These are phyloP conservation scores for Hordeum pubiflorum DNA, from an alignment of 202 grass and related monocot genomes.

Conservation along the genomic window DNA sequence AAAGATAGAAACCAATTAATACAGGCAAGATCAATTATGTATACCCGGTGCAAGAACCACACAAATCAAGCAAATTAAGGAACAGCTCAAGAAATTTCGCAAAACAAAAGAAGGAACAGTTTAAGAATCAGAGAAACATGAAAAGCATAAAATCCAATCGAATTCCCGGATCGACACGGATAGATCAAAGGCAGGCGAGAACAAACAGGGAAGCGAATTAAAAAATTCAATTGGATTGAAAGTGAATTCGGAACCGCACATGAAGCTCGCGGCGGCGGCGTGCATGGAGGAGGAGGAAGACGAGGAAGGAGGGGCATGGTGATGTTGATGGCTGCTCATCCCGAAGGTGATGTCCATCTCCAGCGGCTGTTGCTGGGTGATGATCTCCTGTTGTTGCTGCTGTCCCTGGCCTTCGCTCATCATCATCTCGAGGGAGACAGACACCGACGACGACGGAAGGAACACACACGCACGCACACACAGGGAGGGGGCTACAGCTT, in stretches of 20 bases:
- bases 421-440: slow-evolving; percentile 20
- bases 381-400: slow-evolving; percentile 17
- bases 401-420: slow-evolving; percentile 21
- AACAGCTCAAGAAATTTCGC: not conserved
- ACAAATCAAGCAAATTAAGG: not conserved
- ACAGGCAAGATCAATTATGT: not conserved
- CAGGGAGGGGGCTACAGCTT: not conserved
- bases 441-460: not conserved
- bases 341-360: slow-evolving; percentile 84
- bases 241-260: slow-evolving; percentile 29
- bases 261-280: slow-evolving; percentile 51
- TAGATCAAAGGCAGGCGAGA: not conserved
- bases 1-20: not conserved
- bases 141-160: not conserved
- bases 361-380: slow-evolving; percentile 34
- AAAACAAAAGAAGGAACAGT: too few relatives aligned
- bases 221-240: not conserved
- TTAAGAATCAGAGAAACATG: slow-evolving; percentile 12
- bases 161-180: not conserved
- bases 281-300: slow-evolving; percentile 82
- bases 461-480: slow-evolving; percentile 7
- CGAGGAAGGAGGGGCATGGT: slow-evolving; percentile 35
- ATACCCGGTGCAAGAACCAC: not conserved
- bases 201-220: not conserved
- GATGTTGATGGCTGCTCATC: slow-evolving; percentile 40